Percentiles rank a stretch among this genome's conserved stretches.
These are phyloP conservation scores for Linum trigynum DNA, from an alignment of 345 rosid genomes.

Conservation along the genomic window DNA sequence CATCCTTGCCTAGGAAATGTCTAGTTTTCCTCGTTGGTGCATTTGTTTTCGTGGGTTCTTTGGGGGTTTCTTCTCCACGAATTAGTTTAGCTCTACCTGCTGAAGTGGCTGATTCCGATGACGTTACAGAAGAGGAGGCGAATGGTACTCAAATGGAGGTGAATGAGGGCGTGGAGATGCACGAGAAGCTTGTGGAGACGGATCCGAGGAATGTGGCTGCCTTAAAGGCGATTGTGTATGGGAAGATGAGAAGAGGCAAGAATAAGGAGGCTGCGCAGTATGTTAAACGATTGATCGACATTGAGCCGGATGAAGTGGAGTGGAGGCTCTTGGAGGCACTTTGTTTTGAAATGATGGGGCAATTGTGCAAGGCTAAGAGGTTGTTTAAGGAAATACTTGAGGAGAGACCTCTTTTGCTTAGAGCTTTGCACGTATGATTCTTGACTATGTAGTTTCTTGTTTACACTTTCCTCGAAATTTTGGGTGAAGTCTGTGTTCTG, in stretches of 20 bases:
- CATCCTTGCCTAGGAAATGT: slow-evolving; percentile 26
- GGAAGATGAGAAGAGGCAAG: slow-evolving; percentile 73
- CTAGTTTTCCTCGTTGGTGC: slow-evolving; percentile 51
- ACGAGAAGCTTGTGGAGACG: slow-evolving; percentile 52
- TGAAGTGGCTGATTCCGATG: slow-evolving; percentile 16
- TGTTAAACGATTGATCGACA: slow-evolving; percentile 51
- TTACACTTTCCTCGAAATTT: background rate
- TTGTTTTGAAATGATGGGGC: slow-evolving; percentile 72
- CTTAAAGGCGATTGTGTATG: slow-evolving; percentile 54
- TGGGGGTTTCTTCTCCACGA: slow-evolving; percentile 24
- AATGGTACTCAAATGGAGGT: slow-evolving; percentile 28
- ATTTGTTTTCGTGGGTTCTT: slow-evolving; percentile 38
- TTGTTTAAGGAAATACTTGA: slow-evolving; percentile 53
- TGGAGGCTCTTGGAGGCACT: slow-evolving; percentile 90
- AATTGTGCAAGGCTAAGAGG: slow-evolving; percentile 54
- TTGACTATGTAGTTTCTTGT: background rate
- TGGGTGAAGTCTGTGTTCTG: background rate
- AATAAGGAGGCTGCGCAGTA: slow-evolving; percentile 50
- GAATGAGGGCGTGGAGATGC: slow-evolving; percentile 41
- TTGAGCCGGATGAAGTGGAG: slow-evolving; percentile 65
- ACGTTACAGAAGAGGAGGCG: slow-evolving; percentile 14
- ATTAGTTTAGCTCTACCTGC: slow-evolving; percentile 40
- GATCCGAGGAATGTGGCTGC: slow-evolving; percentile 67
- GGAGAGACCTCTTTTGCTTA: slow-evolving; percentile 63
- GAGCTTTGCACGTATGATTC: slow-evolving; percentile 80